These are phyloP conservation scores for Calonectria pauciramosa DNA, from an alignment of 2,329 filamentous ascomycete species.

Conservation along the genomic window DNA sequence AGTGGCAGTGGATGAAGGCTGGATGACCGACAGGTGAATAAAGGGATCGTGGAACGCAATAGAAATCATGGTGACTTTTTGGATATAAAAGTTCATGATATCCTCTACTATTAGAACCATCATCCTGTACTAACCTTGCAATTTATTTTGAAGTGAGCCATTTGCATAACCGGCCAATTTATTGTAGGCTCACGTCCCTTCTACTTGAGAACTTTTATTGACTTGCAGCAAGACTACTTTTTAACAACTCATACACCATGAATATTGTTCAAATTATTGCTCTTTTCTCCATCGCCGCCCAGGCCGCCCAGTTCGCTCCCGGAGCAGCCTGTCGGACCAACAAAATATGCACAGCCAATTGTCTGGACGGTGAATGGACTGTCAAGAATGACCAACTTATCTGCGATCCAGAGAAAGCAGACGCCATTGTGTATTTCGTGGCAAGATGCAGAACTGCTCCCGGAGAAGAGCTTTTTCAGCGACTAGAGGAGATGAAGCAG, in stretches of 20 bases:
- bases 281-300: background rate
- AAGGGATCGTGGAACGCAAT: background rate
- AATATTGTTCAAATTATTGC: background rate
- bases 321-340: background rate
- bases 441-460: too few species aligned
- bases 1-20: background rate
- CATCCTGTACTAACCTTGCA: too few species aligned
- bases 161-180: background rate
- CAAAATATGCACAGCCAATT: background rate
- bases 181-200: background rate
- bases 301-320: background rate
- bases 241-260: background rate
- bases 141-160: background rate
- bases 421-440: background rate
- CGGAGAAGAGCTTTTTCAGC: too few species aligned
- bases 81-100: too few species aligned
- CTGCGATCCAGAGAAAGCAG: background rate
- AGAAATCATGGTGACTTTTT: too few species aligned
- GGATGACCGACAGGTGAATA: background rate
- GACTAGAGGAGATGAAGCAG: too few species aligned
- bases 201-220: background rate
- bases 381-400: background rate
- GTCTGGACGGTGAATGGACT: background rate
- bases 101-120: too few species aligned
- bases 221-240: background rate